Base-by-base conservation (phyloP, 2,329 filamentous ascomycete species). In the Aspergillus sp. region DNA sequence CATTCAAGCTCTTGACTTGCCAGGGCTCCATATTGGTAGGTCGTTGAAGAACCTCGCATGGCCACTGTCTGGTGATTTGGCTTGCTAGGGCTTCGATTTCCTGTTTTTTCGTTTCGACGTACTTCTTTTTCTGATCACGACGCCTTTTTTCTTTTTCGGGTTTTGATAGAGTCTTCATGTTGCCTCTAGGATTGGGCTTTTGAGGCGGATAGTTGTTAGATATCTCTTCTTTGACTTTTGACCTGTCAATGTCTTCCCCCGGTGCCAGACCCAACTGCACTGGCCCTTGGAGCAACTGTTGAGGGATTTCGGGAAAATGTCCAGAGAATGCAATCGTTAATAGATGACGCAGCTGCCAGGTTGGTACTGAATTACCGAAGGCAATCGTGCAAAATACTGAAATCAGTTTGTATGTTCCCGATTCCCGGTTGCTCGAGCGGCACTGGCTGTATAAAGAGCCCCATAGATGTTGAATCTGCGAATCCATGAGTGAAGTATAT, bases 351-450 rank as follows among this genome's bases (percentile, higher is more conserved):
- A 52, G 12, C 4, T 52, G 25, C 3, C 8, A 31, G 27, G 27
- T 31, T 31, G 27, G 27, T 11, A 31, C 27, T 31, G 40, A n/a
- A 4, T 33, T 50, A 12, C 58, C 56, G 50, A 65, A 68, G 8
- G 58, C 56, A 44, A 66, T 48, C 15, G 49, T 62, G 31, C 63
- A 61, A 21, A 68, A 62, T 2, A 63, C 45, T 27, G 62, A 64
- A 25, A 67, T 56, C 2, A 68, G 51, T 21, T 44, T 55, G 40
- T 62, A 64, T 9, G 50, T 57, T 44, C 64, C 59, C 8, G n/a
- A 27, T 50, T 47, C 51, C 27, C 40, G 40, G 3, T 45, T 52
- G 14, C 46, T 54, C 11, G 40, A 46, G 21, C 60, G 62, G 40
- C 59, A 67, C 15, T 57, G 33, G 21, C 58, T 44, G 27, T 65